These are phyloP conservation scores for Annulohypoxylon moriforme DNA, from an alignment of 495 filamentous ascomycete species.

Conservation along the genomic window DNA sequence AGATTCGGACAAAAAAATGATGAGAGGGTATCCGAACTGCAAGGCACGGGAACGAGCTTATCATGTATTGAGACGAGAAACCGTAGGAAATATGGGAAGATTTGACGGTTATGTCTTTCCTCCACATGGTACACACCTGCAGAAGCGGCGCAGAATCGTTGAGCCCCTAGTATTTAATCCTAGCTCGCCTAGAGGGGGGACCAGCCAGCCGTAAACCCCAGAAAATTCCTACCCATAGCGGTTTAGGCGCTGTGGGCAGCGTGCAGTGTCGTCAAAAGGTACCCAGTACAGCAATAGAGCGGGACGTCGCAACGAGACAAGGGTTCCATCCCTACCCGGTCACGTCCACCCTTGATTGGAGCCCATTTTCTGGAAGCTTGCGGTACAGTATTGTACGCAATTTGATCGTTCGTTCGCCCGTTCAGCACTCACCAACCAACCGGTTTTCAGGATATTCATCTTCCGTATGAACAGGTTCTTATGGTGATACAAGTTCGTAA, in stretches of 20 bases:
- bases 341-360: slow-evolving; percentile 36
- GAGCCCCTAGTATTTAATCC: slow-evolving; percentile 42
- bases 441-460: slow-evolving; percentile 2
- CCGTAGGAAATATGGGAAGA: slow-evolving; percentile 37
- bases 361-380: slow-evolving; percentile 47
- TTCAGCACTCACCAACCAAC: slow-evolving; percentile 11
- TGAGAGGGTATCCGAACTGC: slow-evolving; percentile 47
- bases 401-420: slow-evolving; percentile 36
- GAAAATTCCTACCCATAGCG: slow-evolving; percentile 47
- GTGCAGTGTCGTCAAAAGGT: slow-evolving; percentile 34
- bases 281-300: slow-evolving; percentile 25
- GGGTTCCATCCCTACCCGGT: slow-evolving; percentile 31
- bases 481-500: slow-evolving; percentile 22
- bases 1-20: slow-evolving; percentile 43
- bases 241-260: too few species aligned
- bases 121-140: slow-evolving; percentile 46
- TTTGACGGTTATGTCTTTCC: slow-evolving; percentile 33
- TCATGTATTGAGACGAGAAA: slow-evolving; percentile 47
- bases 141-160: slow-evolving; percentile 45
- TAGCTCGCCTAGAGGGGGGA: slow-evolving; percentile 22
- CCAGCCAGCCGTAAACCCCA: slow-evolving; percentile 41
- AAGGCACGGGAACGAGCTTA: slow-evolving; percentile 51
- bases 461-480: slow-evolving; percentile 22
- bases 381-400: slow-evolving; percentile 40
- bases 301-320: slow-evolving; percentile 26